These are phyloP conservation scores for Fusarium pininemorale DNA, from an alignment of 2,329 filamentous ascomycete species.

Conservation along the genomic window DNA sequence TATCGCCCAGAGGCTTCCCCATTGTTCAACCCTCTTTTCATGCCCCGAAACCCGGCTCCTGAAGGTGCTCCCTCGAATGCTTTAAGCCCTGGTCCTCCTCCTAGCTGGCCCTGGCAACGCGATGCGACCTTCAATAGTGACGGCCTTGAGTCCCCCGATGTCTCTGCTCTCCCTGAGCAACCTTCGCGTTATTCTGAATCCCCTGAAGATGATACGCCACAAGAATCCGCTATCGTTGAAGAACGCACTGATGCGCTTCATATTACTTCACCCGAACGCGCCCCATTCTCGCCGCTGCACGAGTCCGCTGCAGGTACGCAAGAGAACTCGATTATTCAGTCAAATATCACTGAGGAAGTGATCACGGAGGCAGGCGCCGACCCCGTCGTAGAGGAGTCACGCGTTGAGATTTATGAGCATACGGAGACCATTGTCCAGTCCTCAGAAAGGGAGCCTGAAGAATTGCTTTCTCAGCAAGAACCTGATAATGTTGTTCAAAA, in stretches of 20 bases:
- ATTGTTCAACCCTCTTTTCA: slow-evolving; percentile 33
- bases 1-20: slow-evolving; percentile 38
- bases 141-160: slow-evolving; percentile 15
- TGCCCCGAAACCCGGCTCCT: slow-evolving; percentile 2
- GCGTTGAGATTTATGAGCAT: slow-evolving; percentile 21
- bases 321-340: background rate
- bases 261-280: background rate
- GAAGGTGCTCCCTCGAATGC: slow-evolving; percentile 4
- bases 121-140: slow-evolving; percentile 8
- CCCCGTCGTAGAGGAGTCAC: background rate
- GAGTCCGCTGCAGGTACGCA: background rate
- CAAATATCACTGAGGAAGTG: background rate
- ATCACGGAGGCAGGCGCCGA: background rate
- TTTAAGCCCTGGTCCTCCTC: slow-evolving; percentile 16
- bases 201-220: background rate
- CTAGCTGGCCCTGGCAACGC: slow-evolving; percentile 34
- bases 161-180: background rate
- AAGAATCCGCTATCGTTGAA: background rate
- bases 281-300: slow-evolving; percentile 7
- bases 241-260: background rate
- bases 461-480: background rate
- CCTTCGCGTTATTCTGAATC: slow-evolving; percentile 13
- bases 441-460: slow-evolving; percentile 22
- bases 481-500: background rate
- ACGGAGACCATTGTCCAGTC: slow-evolving; percentile 31